Evolutionary conservation across 805 yeast species (phyloP), one percentile per base, ranked within the genome.

Genomic region (Debaryomyces hansenii): DNA sequence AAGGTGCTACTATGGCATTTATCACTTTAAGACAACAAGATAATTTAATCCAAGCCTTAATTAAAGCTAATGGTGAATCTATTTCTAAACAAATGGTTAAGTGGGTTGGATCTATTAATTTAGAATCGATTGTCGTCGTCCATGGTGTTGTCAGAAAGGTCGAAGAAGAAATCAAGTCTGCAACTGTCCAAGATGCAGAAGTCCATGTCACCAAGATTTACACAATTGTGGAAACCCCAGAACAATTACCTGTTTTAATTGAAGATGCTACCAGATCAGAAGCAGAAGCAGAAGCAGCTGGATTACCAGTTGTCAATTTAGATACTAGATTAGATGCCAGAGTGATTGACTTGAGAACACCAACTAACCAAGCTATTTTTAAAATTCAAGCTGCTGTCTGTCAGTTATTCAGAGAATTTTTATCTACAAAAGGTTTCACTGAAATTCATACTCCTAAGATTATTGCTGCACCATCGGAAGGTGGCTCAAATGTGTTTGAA

Each of bases 261-360:
- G 99, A 94, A 76, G 99, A 94, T 70, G 98, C 98, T 29, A 78
- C 92, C 18, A 85, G 99, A 74, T 83, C 96, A 34, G 98, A 92
- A 58, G 89, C 88, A 38, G 96, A 90, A 63, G 97, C 96, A 38
- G 96, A 87, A 67, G 92, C 87, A 35, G 84, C 87, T 24, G 92
- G 92, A 18, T 80, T 90, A 57, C 98, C 98, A 37, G 87, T 88
- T 37, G 98, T 92, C 55, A 92, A 92, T 74, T 83, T 94, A 64
- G 99, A 94, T 72, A 94, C 99, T 31, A 83, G 99, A 68, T 79
- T 94, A 62, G 98, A 94, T 66, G 76, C 94, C 44, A 84, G 99
- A 67, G 97, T 92, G 45, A 90, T 94, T 67, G 99, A 94, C 66
- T 78, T 94, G 66, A 87, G 99, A 79, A 94, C 99, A 4, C 87